Conservation (phyloP, 441 rosid genomes). For the Mallotus japonicus region DNA sequence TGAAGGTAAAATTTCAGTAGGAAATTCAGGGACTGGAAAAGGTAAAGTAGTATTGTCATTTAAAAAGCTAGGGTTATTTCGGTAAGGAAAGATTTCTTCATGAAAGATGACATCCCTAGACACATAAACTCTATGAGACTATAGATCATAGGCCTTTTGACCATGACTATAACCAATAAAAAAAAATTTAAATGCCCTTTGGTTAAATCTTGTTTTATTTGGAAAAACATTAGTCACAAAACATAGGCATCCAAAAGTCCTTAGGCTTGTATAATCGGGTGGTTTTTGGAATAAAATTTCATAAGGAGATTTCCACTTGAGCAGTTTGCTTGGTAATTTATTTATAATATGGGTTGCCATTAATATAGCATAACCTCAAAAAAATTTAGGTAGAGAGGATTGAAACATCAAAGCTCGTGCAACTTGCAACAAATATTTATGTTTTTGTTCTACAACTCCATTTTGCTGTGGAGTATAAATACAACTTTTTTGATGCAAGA, state of each 20-base stretch:
- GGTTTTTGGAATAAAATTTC: not conserved
- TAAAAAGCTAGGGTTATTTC: too few relatives aligned
- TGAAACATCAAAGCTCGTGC: not conserved
- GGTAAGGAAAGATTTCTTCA: too few relatives aligned
- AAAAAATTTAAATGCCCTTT: not conserved
- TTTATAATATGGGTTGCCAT: not conserved
- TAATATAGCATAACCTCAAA: not conserved
- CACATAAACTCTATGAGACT: too few relatives aligned
- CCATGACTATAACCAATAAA: too few relatives aligned
- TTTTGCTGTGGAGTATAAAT: not conserved
- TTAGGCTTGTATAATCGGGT: not conserved
- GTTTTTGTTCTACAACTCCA: not conserved
- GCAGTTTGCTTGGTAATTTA: not conserved
- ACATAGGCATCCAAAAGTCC: not conserved
- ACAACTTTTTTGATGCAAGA: not conserved
- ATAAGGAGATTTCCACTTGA: not conserved
- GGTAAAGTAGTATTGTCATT: too few relatives aligned
- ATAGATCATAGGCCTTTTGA: too few relatives aligned
- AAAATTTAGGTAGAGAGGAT: not conserved
- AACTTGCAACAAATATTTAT: not conserved
- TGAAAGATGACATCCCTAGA: too few relatives aligned
- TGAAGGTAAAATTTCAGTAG: too few relatives aligned
- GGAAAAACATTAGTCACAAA: not conserved
- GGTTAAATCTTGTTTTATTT: not conserved
- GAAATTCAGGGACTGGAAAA: too few relatives aligned